These are phyloP conservation scores for Verbascum thapsus DNA, from an alignment of 257 asterid species.

Conservation along the genomic window DNA sequence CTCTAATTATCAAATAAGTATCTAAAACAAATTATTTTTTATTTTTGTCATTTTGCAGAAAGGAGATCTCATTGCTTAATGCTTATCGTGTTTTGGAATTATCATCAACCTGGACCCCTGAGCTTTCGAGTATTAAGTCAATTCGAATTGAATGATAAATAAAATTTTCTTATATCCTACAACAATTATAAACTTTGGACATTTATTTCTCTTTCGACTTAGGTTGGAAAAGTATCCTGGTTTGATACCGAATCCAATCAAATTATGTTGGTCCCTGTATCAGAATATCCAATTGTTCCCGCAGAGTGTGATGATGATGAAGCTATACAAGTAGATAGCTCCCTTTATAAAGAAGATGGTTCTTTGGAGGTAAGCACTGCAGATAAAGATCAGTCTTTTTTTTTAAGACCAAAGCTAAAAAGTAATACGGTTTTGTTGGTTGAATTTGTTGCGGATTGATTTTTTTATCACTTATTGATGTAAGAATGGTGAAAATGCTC, in stretches of 20 bases:
- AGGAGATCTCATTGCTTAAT: conserved; percentile 88
- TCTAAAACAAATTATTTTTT: background rate
- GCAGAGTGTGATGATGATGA: conserved; percentile 49
- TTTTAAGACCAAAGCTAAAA: conserved; percentile 5
- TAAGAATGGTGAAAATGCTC: conserved; percentile 48
- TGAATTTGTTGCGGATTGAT: conserved; percentile 56
- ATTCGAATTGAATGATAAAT: conserved; percentile 17
- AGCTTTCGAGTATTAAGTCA: conserved; percentile 68
- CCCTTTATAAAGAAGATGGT: conserved; percentile 79
- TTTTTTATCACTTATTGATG: conserved; percentile 70
- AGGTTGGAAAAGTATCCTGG: conserved; percentile 81
- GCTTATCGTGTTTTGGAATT: conserved; percentile 76
- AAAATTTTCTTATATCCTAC: conserved; percentile 12
- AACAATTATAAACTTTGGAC: conserved; percentile 6
- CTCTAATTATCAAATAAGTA: conserved; percentile 2
- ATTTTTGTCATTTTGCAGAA: conserved; percentile 45
- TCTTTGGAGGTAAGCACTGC: conserved; percentile 71
- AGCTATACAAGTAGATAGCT: conserved; percentile 45
- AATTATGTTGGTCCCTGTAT: conserved; percentile 53
- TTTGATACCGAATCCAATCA: conserved; percentile 50
- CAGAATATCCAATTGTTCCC: conserved; percentile 60
- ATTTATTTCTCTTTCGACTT: conserved; percentile 28
- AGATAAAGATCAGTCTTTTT: conserved; percentile 11
- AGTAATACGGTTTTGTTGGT: conserved; percentile 22
- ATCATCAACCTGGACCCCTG: conserved; percentile 96